Evolutionary conservation across 2,329 filamentous ascomycete species (phyloP).

Genomic region (Penicillium griseofulvum): DNA sequence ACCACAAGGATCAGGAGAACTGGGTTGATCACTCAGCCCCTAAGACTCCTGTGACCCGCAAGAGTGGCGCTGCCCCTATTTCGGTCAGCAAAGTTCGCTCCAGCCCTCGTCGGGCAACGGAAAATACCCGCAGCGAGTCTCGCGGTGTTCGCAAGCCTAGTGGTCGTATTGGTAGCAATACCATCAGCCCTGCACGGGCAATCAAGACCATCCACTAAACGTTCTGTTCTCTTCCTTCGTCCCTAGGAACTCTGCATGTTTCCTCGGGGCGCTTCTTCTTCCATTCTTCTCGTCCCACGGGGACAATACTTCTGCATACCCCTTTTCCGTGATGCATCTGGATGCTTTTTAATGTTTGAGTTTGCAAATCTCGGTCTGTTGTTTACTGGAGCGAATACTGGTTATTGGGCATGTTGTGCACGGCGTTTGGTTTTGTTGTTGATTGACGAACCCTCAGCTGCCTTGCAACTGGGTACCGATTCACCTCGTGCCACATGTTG

Average conservation of each 20-base stretch:
- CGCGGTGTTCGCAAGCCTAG: constrained; percentile 48
- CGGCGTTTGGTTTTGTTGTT: constrained; percentile 27
- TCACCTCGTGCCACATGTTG: constrained; percentile 7
- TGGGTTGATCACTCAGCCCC: constrained; percentile 46
- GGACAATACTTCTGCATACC: constrained; percentile 23
- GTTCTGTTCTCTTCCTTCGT: background rate
- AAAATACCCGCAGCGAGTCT: constrained; percentile 37
- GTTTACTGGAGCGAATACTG: constrained; percentile 23
- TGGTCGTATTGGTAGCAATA: constrained; percentile 46
- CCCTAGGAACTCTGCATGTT: constrained; percentile 8
- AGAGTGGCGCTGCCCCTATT: constrained; percentile 52
- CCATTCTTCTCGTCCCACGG: constrained; percentile 20
- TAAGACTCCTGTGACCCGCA: constrained; percentile 56
- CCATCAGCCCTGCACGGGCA: constrained; percentile 32
- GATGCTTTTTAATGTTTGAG: constrained; percentile 20
- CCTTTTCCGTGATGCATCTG: constrained; percentile 20
- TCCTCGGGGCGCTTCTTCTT: constrained; percentile 12
- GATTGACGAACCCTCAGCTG: constrained; percentile 19
- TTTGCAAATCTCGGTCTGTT: constrained; percentile 10
- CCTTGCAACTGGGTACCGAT: constrained; percentile 19
- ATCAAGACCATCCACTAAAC: constrained; percentile 23
- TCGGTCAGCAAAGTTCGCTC: constrained; percentile 63
- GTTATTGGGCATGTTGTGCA: constrained; percentile 24
- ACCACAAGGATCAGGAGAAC: constrained; percentile 67
- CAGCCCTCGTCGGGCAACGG: constrained; percentile 47